Evolutionary conservation across 148 eudicot species (phyloP).

Genomic region (Vaccinium darrowii): DNA sequence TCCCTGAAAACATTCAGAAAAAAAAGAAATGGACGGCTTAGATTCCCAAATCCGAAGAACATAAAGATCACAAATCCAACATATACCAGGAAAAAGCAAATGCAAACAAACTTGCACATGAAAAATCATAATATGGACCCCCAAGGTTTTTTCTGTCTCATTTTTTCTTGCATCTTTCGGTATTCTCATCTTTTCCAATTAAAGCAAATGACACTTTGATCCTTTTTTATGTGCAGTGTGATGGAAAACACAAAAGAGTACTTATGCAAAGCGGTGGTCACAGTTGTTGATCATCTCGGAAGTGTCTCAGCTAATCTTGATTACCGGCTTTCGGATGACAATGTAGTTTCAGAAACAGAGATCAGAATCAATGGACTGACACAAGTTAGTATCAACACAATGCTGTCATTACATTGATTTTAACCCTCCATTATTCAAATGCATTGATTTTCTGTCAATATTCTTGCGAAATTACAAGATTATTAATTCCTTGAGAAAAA

Average conservation of each 20-base stretch:
- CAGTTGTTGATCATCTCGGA: constrained; percentile 77
- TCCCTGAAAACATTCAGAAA: too few relatives aligned
- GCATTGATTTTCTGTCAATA: too few relatives aligned
- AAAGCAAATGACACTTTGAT: background rate
- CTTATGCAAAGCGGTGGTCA: constrained; percentile 58
- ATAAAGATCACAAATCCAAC: too few relatives aligned
- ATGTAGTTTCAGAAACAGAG: constrained; percentile 46
- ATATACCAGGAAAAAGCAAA: too few relatives aligned
- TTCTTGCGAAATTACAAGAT: too few relatives aligned
- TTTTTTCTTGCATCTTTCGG: background rate
- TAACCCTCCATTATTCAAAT: too few relatives aligned
- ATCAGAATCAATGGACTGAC: constrained; percentile 48
- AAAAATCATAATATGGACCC: background rate
- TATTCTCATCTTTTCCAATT: background rate
- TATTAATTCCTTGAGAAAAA: too few relatives aligned
- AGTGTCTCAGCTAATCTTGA: constrained; percentile 63
- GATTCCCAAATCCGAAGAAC: too few relatives aligned
- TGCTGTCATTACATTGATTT: background rate
- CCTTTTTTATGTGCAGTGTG: constrained; percentile 39
- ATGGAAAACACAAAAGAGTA: constrained; percentile 73
- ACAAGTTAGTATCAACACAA: constrained; percentile 38
- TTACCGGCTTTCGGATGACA: constrained; percentile 31
- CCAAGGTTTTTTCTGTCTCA: background rate
- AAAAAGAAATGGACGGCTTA: too few relatives aligned
- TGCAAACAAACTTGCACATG: too few relatives aligned